phyloP scores from a whole-genome alignment of 441 rosid genomes.

The Isatis lusitanica region DNA sequence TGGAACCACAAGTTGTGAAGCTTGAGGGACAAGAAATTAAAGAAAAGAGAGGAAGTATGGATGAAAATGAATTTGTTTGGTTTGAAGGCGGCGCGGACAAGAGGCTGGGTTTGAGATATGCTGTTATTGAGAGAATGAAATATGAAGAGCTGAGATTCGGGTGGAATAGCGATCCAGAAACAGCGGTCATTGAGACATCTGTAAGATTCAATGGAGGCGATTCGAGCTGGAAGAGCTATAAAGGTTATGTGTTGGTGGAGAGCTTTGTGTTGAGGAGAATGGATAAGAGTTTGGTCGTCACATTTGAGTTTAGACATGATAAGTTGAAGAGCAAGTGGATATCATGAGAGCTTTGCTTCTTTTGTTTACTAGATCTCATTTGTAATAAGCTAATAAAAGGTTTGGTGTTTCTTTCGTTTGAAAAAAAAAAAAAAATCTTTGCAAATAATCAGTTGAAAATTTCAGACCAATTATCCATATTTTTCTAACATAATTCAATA shows the following conservation, averaged over 20 bases:
- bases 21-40: slow-evolving; percentile 30
- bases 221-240: slow-evolving; percentile 38
- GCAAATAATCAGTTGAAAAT: too few relatives aligned
- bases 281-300: slow-evolving; percentile 44
- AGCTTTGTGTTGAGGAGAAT: slow-evolving; percentile 47
- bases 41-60: neutral
- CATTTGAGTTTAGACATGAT: slow-evolving; percentile 45
- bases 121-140: slow-evolving; percentile 54
- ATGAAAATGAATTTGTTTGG: slow-evolving; percentile 45
- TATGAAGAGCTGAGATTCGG: slow-evolving; percentile 51
- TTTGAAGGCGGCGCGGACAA: slow-evolving; percentile 25
- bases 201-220: slow-evolving; percentile 36
- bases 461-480: too few relatives aligned
- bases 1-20: slow-evolving; percentile 38
- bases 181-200: slow-evolving; percentile 26
- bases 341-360: neutral
- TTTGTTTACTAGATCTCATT: neutral
- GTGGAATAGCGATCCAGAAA: slow-evolving; percentile 33
- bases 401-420: too few relatives aligned
- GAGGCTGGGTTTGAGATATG: slow-evolving; percentile 46
- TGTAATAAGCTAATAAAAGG: too few relatives aligned
- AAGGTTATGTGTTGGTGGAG: slow-evolving; percentile 49
- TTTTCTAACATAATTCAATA: too few relatives aligned
- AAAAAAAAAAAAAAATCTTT: too few relatives aligned
- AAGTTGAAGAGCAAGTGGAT: slow-evolving; percentile 41